Percentiles rank a stretch among this genome's conserved stretches.
phyloP scores from a whole-genome alignment of 306 rosid species.

The Prunus padus region DNA sequence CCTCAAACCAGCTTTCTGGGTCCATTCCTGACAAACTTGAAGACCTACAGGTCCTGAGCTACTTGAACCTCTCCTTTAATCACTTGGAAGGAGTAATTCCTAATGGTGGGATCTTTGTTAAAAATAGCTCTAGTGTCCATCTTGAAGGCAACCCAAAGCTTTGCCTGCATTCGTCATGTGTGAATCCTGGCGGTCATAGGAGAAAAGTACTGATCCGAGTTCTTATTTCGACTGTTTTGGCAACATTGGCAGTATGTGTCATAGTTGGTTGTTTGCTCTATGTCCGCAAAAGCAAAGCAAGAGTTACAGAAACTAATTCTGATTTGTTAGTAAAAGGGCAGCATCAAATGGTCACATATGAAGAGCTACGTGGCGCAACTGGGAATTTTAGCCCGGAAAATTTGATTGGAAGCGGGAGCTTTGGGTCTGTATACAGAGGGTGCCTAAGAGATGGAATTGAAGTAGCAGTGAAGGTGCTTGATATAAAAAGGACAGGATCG shows the following conservation, averaged over 20 bases:
- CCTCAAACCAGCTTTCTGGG: slow-evolving; percentile 71
- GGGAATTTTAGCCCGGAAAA: slow-evolving; percentile 46
- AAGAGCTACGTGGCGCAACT: slow-evolving; percentile 59
- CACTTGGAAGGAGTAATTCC: slow-evolving; percentile 64
- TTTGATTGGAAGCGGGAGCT: slow-evolving; percentile 60
- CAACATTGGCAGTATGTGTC: slow-evolving; percentile 33
- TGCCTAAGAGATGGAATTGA: slow-evolving; percentile 35
- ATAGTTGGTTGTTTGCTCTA: slow-evolving; percentile 32
- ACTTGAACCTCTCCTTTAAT: slow-evolving; percentile 62
- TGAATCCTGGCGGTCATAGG: background rate
- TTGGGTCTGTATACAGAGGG: slow-evolving; percentile 70
- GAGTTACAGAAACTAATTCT: slow-evolving; percentile 6
- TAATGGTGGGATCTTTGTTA: slow-evolving; percentile 44
- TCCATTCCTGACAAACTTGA: slow-evolving; percentile 57
- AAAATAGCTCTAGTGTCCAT: slow-evolving; percentile 37
- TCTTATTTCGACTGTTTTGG: slow-evolving; percentile 17
- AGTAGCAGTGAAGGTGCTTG: slow-evolving; percentile 70
- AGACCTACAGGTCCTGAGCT: slow-evolving; percentile 35
- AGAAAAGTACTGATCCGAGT: slow-evolving; percentile 23
- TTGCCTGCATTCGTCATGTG: slow-evolving; percentile 41
- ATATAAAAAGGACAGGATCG: slow-evolving; percentile 38
- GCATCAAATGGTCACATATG: slow-evolving; percentile 49
- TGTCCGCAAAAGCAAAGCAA: slow-evolving; percentile 26
- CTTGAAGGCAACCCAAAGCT: slow-evolving; percentile 65
- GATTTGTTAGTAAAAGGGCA: slow-evolving; percentile 25